A percentile compares a stretch with the other conserved stretches of the same genome.
Evolutionary conservation across 495 filamentous ascomycete species (phyloP).

Genomic region (Aspergillus olivimuriae): DNA sequence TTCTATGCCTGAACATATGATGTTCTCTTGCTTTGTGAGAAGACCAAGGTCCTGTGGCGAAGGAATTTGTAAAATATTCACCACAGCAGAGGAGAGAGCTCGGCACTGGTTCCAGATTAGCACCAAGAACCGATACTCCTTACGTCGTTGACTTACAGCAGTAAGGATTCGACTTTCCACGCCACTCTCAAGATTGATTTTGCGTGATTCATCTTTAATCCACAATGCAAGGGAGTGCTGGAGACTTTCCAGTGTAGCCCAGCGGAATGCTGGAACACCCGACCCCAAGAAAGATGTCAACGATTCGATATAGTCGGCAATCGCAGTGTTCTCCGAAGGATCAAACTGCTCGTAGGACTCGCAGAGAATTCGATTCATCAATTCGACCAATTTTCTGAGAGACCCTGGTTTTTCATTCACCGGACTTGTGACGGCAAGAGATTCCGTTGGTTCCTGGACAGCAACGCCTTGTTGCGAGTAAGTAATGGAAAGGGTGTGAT

Average conservation of each 20-base stretch:
- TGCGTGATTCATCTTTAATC: slow-evolving; percentile 26
- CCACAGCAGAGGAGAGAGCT: slow-evolving; percentile 27
- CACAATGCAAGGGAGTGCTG: slow-evolving; percentile 26
- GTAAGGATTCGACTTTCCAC: slow-evolving; percentile 31
- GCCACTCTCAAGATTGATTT: slow-evolving; percentile 23
- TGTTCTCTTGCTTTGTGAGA: slow-evolving; percentile 40
- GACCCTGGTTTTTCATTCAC: slow-evolving; percentile 8
- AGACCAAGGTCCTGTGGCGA: slow-evolving; percentile 32
- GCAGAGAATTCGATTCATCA: slow-evolving; percentile 20
- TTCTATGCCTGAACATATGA: slow-evolving; percentile 52
- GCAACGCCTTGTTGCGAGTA: slow-evolving; percentile 23
- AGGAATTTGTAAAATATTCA: slow-evolving; percentile 30
- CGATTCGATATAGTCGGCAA: slow-evolving; percentile 34
- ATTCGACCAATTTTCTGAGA: slow-evolving; percentile 22
- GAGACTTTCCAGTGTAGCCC: slow-evolving; percentile 25
- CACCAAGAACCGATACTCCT: neutral
- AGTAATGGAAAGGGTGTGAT: slow-evolving; percentile 28
- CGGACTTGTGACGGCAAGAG: neutral
- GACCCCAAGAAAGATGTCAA: slow-evolving; percentile 35
- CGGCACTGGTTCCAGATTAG: slow-evolving; percentile 28
- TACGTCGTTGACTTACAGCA: slow-evolving; percentile 27
- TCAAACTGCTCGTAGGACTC: slow-evolving; percentile 27
- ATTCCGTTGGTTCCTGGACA: no score
- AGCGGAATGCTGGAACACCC: slow-evolving; percentile 24
- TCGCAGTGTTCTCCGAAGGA: slow-evolving; percentile 13